Conservation (phyloP, 2,329 filamentous ascomycete species). For the Triangularia verruculosa region DNA sequence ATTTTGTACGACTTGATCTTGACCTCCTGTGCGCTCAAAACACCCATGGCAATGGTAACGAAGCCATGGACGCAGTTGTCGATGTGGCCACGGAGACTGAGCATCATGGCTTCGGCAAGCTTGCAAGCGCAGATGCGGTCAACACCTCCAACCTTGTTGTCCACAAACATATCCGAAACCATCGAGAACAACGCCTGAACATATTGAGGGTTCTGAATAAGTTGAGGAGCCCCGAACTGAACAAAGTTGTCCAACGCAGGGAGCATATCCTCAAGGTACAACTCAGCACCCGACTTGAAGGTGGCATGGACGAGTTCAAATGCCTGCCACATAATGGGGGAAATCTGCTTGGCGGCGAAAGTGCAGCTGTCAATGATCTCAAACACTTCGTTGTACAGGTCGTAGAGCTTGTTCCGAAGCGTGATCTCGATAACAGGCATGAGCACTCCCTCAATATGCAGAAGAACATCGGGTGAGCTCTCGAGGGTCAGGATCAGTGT, state of each 20-base stretch:
- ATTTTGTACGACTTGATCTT: slow-evolving; percentile 93
- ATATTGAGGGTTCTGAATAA: slow-evolving; percentile 81
- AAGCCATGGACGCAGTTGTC: slow-evolving; percentile 88
- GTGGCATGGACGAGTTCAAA: slow-evolving; percentile 96
- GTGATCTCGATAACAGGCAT: slow-evolving; percentile 98
- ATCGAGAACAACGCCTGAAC: slow-evolving; percentile 87
- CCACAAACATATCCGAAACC: slow-evolving; percentile 91
- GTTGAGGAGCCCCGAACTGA: slow-evolving; percentile 78
- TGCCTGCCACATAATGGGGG: slow-evolving; percentile 95
- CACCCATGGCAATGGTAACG: slow-evolving; percentile 81
- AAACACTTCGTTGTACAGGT: slow-evolving; percentile 97
- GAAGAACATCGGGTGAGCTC: slow-evolving; percentile 91
- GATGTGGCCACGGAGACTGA: slow-evolving; percentile 84
- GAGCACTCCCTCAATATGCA: slow-evolving; percentile 90
- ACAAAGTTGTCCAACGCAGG: slow-evolving; percentile 98
- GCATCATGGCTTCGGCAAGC: slow-evolving; percentile 93
- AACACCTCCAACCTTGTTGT: slow-evolving; percentile 87
- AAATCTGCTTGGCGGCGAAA: slow-evolving; percentile 94
- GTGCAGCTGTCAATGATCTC: slow-evolving; percentile 99
- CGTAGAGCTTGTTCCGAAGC: slow-evolving; percentile 95
- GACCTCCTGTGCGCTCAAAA: slow-evolving; percentile 70
- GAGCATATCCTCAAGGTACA: slow-evolving; percentile 98
- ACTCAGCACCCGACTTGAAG: slow-evolving; percentile 94
- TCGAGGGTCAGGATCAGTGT: slow-evolving; percentile 95
- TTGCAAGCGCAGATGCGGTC: slow-evolving; percentile 98